Base-by-base conservation (phyloP, 31 red algal species). In the Odonthalia washingtoniensis region DNA sequence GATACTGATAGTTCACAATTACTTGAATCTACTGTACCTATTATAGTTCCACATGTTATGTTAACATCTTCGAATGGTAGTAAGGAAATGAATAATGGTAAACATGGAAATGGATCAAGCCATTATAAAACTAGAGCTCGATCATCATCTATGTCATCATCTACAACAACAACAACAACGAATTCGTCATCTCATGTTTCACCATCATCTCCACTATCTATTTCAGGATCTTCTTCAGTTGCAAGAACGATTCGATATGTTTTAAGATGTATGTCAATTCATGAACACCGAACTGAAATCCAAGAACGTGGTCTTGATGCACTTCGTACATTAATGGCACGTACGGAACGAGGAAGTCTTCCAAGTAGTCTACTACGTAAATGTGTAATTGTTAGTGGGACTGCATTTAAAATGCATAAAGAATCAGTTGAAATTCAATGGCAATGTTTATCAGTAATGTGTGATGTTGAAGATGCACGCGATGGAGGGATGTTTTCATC, bases 241-340 rank as follows among this genome's bases (percentile, higher is more conserved):
- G 46, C 67, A 26, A 36, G 87, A 26, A 90, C 78, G 46, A 67
- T 83, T 39, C 72, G 70, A 70, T 83, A 81, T 52, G 87, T 90
- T 30, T 37, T 90, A 37, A 65, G 70, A 68, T 75, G 76, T 4
- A 90, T 90, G 87, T 35, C 64, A 17, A 26, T 90, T 5, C 87
- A 90, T 69, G 78, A 90, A 46, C 74, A 90, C 43, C 87, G 87
- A 16, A 83, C 46, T 28, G 69, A 90, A 18, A 68, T 90, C 17
- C 87, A 90, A 40, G 87, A 90, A 43, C 74, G 78, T 44, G 87
- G 87, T 5, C 45, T 90, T 30, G 87, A 90, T 77, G 87, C 87
- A 32, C 36, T 90, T 35, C n/a, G 87, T 32, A 90, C 87, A 49
- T 83, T 90, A 77, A 17, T 90, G 3, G 14, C 78, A 1, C 63